Evolutionary conservation across 78 protist species (phyloP), one percentile per base, ranked within the genome.

Genomic region (Dictyostelium purpureum): DNA sequence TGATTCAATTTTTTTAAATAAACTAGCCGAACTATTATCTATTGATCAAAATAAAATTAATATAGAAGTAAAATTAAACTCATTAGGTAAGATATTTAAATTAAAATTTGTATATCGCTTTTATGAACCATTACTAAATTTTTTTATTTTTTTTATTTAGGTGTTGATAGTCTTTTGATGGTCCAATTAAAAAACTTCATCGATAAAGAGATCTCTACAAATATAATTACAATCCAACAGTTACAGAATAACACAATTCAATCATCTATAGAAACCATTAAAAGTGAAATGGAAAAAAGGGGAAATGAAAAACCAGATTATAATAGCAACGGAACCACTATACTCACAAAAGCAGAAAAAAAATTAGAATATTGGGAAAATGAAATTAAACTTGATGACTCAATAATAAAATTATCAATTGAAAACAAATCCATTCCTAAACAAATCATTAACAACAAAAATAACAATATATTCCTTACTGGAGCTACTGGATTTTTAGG

Each of bases 151-250:
- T n/a, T 63, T 0, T 70, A 82, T 6, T 82, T 70, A 54, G 90
- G 90, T 54, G 57, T 56, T 24, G 79, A 82, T 42, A 54, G 74
- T 28, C 28, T 82, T 31, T 19, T 70, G 7, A 70, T 75, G 6
- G 79, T 82, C 38, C 90, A 82, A 70, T 26, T 82, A 37, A 82
- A 82, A 73, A 82, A 82, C 18, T 81, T 66, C 78, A 65, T 81
- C 56, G 89, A 81, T 26, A 73, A 81, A 69, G 89, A 81, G 26
- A 33, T 81, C 16, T 26, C 1, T 0, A 37, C 75, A 52, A 82
- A 82, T 28, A 4, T 82, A 3, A 67, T 82, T 52, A 54, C 90
- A 21, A 57, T 67, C 54, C 79, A 47, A 31, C 90, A 82, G 56
- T 19, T 82, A 6, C 76, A 59, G 31, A 67, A 24, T 49, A 70